Base-by-base conservation (phyloP, 2,329 filamentous ascomycete genomes). In the Gremmenia infestans region DNA sequence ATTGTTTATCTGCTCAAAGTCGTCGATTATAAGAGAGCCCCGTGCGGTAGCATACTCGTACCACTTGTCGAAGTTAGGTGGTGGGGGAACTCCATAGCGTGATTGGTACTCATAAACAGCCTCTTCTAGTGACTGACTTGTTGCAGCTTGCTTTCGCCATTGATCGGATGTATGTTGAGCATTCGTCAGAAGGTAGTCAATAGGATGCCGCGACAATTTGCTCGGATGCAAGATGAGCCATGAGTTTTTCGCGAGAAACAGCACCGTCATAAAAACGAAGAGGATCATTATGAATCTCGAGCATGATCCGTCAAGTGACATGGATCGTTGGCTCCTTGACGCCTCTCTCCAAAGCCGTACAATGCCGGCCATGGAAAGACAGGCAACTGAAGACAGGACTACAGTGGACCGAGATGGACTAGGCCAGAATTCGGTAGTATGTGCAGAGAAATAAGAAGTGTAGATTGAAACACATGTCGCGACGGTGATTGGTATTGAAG, bases 1-100 rank as follows among this genome's bases (percentile, higher is more conserved):
- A 35, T 67, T 54, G 40, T 64, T 53, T 23, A 70, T 70, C 48
- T 68, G 67, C 53, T 67, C 67, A 53, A 68, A 71, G 49, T 70
- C 65, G 45, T 70, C 67, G 8, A 71, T 63, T 43, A 67, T 65
- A 45, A 64, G 52, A 25, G 66, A 65, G 7, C 65, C 58, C 15
- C 64, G 57, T 36, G 64, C 59, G 23, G 61, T 63, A 4, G 71
- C 70, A 55, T 67, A 71, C 23, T 62, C 62, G 58, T 66, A 70
- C 69, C 69, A 71, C 58, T 60, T 64, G 28, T 65, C 63, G 36
- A 65, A 65, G 35, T 63, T 57, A 32, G 63, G 62, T 17, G 63
- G 63, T 35, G 63, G 63, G 22, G 55, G 56, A 35, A 58, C 53
- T 15, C 54, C 48, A 53, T 65, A 62, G 39, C 63, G 54, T 17